Percentiles rank a stretch among this genome's conserved stretches.
These are phyloP conservation scores for Claviceps citrina DNA, from an alignment of 2,329 filamentous ascomycete genomes.

Conservation along the genomic window DNA sequence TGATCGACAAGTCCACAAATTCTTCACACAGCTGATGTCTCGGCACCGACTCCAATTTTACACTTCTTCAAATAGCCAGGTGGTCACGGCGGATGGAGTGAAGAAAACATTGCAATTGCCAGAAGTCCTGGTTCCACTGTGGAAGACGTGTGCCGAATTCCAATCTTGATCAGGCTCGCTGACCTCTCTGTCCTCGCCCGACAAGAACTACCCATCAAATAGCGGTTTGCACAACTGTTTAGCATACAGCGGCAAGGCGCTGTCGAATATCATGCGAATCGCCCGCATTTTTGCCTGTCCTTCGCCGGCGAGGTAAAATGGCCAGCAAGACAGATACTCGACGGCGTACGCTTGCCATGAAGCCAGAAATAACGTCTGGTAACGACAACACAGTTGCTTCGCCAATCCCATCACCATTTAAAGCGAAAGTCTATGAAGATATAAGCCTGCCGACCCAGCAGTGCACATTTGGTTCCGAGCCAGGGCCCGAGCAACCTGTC, in stretches of 20 bases:
- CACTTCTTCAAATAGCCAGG: neutral
- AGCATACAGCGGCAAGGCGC: constrained; percentile 3
- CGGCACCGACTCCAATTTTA: neutral
- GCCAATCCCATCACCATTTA: constrained; percentile 5
- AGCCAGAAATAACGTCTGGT: constrained; percentile 15
- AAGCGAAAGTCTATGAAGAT: constrained; percentile 5
- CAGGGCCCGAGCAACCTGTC: constrained; percentile 11
- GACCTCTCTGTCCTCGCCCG: neutral
- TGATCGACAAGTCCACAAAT: neutral
- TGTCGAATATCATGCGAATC: constrained; percentile 23
- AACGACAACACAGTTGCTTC: constrained; percentile 10
- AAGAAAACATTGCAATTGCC: neutral
- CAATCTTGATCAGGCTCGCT: neutral
- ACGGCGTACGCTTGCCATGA: constrained; percentile 29
- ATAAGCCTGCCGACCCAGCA: constrained; percentile 10
- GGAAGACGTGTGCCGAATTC: neutral
- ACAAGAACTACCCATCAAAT: neutral
- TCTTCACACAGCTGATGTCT: neutral
- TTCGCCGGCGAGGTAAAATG: constrained; percentile 45
- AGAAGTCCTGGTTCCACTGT: neutral
- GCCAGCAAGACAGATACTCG: constrained; percentile 45
- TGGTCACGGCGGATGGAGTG: neutral
- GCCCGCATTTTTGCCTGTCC: constrained; percentile 38
- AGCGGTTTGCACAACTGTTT: neutral
- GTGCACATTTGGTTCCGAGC: constrained; percentile 16